Percentiles rank a stretch among this genome's conserved stretches.
Conservation (phyloP, 495 filamentous ascomycete genomes). For the Tuber indicum region DNA sequence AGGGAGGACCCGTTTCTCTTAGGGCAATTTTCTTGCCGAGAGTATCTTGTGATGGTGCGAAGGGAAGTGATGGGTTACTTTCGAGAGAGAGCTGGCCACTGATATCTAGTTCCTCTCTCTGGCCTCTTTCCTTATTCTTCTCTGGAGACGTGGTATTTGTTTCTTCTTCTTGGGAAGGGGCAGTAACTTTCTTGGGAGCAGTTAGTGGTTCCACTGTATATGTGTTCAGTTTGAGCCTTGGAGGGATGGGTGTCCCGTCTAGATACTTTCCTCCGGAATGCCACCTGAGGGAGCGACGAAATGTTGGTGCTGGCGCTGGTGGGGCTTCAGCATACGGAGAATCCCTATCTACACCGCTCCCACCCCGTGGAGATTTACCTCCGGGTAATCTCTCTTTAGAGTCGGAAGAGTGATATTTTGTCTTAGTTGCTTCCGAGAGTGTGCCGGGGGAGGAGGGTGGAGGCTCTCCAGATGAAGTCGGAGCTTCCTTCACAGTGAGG, state of each 20-base stretch:
- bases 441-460: neutral
- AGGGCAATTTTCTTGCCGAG: neutral
- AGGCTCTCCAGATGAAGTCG: neutral
- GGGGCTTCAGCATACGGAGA: neutral
- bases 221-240: neutral
- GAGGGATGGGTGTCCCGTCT: neutral
- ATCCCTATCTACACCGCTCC: neutral
- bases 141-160: neutral
- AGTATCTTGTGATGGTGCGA: neutral
- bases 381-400: neutral
- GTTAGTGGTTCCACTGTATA: neutral
- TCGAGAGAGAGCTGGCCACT: neutral
- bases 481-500: neutral
- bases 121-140: neutral
- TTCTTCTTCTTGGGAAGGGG: neutral
- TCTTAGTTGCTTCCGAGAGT: neutral
- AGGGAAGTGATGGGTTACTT: neutral
- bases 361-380: neutral
- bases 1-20: neutral
- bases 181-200: neutral
- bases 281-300: neutral
- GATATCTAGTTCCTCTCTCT: neutral
- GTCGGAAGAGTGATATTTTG: neutral
- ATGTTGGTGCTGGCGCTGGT: neutral
- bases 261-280: neutral